Evolutionary conservation across 139 green algal genomes (phyloP).

Genomic region (Volvox africanus): DNA sequence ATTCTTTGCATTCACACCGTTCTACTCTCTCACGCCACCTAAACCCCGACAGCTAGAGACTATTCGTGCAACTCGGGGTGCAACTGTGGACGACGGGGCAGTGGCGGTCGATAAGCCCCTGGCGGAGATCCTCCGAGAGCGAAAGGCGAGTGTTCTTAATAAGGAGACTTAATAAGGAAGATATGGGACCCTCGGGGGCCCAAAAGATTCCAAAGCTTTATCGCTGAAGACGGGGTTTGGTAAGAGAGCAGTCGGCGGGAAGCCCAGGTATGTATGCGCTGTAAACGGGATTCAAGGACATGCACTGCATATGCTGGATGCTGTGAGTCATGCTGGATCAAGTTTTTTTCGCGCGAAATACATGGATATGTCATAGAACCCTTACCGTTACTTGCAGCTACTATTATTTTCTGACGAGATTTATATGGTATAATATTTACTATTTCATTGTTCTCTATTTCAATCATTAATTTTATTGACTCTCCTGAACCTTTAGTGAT

Average conservation of each 20-base stretch:
- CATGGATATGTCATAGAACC: too few relatives aligned
- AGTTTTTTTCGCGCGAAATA: too few relatives aligned
- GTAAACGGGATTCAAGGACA: not conserved
- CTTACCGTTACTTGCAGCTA: too few relatives aligned
- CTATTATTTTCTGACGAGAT: too few relatives aligned
- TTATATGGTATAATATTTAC: too few relatives aligned
- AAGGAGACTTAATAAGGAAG: not conserved
- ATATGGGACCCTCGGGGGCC: not conserved
- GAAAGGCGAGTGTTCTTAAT: slow-evolving; percentile 56
- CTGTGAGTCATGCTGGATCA: too few relatives aligned
- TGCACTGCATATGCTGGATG: not conserved
- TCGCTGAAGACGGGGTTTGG: not conserved
- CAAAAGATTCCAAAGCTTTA: not conserved
- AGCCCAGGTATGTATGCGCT: not conserved
- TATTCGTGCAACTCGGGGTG: slow-evolving; percentile 65
- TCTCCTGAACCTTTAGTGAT: not conserved
- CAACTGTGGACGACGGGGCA: slow-evolving; percentile 68
- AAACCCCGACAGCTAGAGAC: slow-evolving; percentile 65
- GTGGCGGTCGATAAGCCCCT: slow-evolving; percentile 75
- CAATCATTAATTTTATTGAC: not conserved
- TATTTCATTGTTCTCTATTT: not conserved
- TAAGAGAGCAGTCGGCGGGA: not conserved
- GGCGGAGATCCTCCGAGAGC: slow-evolving; percentile 77
- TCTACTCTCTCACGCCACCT: too few relatives aligned
- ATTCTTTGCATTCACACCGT: too few relatives aligned